Conservation (phyloP, 805 yeast species). For the Starmerella bacillaris region DNA sequence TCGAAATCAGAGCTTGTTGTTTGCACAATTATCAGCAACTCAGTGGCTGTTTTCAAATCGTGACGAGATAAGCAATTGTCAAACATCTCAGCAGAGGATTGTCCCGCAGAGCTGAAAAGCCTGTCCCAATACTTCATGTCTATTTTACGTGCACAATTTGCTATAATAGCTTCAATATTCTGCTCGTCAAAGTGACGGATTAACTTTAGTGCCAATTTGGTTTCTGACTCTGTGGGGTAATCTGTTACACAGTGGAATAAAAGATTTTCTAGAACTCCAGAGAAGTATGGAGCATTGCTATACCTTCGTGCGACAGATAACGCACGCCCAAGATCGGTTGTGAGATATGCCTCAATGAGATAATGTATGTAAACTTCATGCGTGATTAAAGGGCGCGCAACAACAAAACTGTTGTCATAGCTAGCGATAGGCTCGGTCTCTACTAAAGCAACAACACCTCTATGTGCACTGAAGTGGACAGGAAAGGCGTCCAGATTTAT, state of each 20-base stretch:
- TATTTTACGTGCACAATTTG: conserved; percentile 38
- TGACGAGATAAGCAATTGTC: conserved; percentile 22
- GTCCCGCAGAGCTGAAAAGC: conserved; percentile 24
- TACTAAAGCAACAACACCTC: conserved; percentile 34
- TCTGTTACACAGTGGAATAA: conserved; percentile 20
- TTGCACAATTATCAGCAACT: conserved; percentile 26
- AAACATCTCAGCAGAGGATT: conserved; percentile 21
- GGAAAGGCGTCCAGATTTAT: conserved; percentile 34
- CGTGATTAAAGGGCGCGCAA: conserved; percentile 20
- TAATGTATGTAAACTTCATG: conserved; percentile 23
- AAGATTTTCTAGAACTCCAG: conserved; percentile 27
- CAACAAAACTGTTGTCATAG: conserved; percentile 21
- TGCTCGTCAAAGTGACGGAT: conserved; percentile 22
- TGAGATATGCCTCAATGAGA: conserved; percentile 20
- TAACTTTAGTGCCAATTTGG: conserved; percentile 17
- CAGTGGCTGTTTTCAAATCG: conserved; percentile 27
- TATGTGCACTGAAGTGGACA: conserved; percentile 28
- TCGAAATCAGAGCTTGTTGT: conserved; percentile 11
- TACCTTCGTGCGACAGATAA: conserved; percentile 19
- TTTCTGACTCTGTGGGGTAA: conserved; percentile 6
- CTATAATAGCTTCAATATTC: conserved; percentile 23
- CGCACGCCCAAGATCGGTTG: conserved; percentile 11
- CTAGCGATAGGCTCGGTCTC: conserved; percentile 29
- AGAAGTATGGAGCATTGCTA: conserved; percentile 24
- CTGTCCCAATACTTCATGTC: conserved; percentile 38